Percentiles rank a stretch among this genome's conserved stretches.
phyloP scores from a whole-genome alignment of 2,329 filamentous ascomycete genomes.

The Passalora sequoiae region DNA sequence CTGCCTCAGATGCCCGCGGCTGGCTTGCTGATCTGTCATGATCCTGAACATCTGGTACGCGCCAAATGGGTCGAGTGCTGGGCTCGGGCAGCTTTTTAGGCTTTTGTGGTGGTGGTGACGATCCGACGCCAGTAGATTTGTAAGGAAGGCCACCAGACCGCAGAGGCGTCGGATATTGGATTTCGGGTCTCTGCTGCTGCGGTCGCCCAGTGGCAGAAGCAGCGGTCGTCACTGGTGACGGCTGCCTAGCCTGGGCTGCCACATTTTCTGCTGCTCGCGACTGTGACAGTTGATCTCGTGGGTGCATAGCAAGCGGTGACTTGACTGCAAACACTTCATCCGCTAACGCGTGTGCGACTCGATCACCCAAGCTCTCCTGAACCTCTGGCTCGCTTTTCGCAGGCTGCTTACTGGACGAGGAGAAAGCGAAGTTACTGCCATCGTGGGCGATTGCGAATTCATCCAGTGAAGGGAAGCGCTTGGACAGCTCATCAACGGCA shows the following conservation, averaged over 20 bases:
- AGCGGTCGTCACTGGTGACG: constrained; percentile 12
- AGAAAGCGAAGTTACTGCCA: constrained; percentile 19
- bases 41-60: constrained; percentile 43
- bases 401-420: constrained; percentile 10
- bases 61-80: constrained; percentile 48
- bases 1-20: constrained; percentile 40
- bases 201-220: constrained; percentile 2
- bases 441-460: constrained; percentile 90
- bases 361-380: constrained; percentile 55
- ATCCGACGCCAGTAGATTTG: constrained; percentile 56
- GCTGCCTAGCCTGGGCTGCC: constrained; percentile 1
- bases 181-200: constrained; percentile 15
- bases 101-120: constrained; percentile 38
- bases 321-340: constrained; percentile 70
- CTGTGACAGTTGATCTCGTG: constrained; percentile 26
- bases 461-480: constrained; percentile 82
- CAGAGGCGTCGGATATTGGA: constrained; percentile 46
- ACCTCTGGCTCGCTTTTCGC: constrained; percentile 42
- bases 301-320: constrained; percentile 12
- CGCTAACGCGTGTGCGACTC: constrained; percentile 69
- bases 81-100: constrained; percentile 37
- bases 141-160: constrained; percentile 40
- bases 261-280: constrained; percentile 17
- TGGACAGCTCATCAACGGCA: constrained; percentile 72
- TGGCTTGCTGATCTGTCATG: constrained; percentile 48